Evolutionary conservation across 169 alveolate species (phyloP).

Genomic region (Plasmodium ovale): DNA sequence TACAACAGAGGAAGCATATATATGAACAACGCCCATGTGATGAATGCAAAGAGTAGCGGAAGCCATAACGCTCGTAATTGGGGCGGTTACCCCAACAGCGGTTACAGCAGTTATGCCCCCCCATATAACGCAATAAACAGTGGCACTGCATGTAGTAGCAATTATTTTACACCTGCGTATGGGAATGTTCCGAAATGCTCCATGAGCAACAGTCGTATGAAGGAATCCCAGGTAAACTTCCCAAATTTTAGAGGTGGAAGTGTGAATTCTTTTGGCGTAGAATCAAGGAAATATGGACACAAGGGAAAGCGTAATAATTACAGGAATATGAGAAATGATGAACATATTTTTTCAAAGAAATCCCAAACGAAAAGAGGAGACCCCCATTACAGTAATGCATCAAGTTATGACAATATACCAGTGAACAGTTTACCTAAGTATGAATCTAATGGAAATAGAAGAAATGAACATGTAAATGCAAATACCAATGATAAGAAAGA

Average conservation of each 20-base stretch:
- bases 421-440: too few relatives aligned
- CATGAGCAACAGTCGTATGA: background rate
- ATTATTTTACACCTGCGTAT: constrained; percentile 11
- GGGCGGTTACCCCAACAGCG: background rate
- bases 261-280: background rate
- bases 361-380: constrained; percentile 2
- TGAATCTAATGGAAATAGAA: background rate
- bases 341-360: constrained; percentile 11
- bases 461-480: constrained; percentile 1
- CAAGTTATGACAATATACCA: constrained; percentile 13
- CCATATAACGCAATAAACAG: constrained; percentile 2
- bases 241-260: background rate
- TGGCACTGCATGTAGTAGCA: background rate
- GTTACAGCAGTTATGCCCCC: constrained; percentile 8
- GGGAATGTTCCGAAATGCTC: background rate
- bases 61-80: background rate
- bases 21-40: background rate
- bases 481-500: background rate
- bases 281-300: constrained; percentile 16
- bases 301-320: constrained; percentile 17
- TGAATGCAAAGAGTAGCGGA: background rate
- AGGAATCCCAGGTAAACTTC: background rate
- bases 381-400: background rate
- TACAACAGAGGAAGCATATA: background rate
- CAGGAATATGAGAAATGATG: background rate